Base-by-base conservation (phyloP, 345 rosid genomes). In the Orychophragmus violaceus region DNA sequence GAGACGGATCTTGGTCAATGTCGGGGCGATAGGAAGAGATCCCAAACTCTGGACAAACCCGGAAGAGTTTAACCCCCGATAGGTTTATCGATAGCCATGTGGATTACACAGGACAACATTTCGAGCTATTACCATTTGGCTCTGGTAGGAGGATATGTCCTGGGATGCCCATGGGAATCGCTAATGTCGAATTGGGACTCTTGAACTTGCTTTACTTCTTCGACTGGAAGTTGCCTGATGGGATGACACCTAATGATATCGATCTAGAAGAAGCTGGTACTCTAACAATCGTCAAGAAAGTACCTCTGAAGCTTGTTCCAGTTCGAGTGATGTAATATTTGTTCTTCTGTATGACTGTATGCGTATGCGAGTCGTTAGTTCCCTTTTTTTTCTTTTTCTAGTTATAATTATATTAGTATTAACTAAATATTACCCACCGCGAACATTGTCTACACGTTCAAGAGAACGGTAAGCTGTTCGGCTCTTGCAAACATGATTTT, bases 101-200 rank as follows among this genome's bases (percentile, higher is more conserved):
- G 42, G 87, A 85, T 62, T 84, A 76, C 59, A 76, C 61, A 37
- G 88, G 83, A 36, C 77, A 76, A 57, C 78, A 84, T 44, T 82
- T 61, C 1, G 83, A 84, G 78, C 70, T 84, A 19, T 59, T 82
- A 64, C 89, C 89, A 5, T 82, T 82, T 54, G 85, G 89, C 1
- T 73, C 81, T 3, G 87, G 89, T 17, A 36, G 86, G 44, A 80
- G 86, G 69, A 78, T 53, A 17, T 82, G 86, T 63, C 88, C 84
- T 0, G 88, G 78, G 8, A 72, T 82, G 23, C 1, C 72, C 0
- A 75, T 84, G 55, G 86, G 78, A 24, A 59, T 70, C 8, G 82
- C 82, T 36, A 64, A 48, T 3, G 65, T 84, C 0, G 86, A 84
- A 55, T 74, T 82, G 13, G 86, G 82, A 29, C 70, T 82, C 23